Evolutionary conservation across 257 asterid genomes (phyloP).

Genomic region (Euphrasia confusa): DNA sequence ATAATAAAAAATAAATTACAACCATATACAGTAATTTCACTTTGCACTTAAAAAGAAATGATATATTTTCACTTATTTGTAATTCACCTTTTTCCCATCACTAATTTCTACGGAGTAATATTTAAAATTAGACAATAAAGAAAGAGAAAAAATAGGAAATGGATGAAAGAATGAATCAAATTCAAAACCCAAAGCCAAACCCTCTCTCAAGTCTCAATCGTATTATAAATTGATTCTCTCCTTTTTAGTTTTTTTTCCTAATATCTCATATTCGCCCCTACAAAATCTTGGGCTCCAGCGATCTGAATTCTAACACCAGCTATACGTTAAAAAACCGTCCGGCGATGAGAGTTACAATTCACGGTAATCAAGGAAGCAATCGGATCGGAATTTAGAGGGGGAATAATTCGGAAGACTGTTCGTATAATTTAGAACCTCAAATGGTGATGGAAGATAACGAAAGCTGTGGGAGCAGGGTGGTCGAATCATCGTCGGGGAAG

Average conservation of each 20-base stretch:
- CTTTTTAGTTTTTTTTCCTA: background rate
- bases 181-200: slow-evolving; percentile 26
- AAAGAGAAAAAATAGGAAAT: slow-evolving; percentile 21
- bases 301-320: no score
- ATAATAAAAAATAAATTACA: no score
- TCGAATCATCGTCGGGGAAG: slow-evolving; percentile 43
- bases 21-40: no score
- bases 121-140: background rate
- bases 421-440: slow-evolving; percentile 25
- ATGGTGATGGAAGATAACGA: slow-evolving; percentile 85
- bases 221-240: slow-evolving; percentile 1
- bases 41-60: no score
- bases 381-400: slow-evolving; percentile 22
- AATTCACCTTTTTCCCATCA: no score
- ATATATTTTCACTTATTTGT: no score
- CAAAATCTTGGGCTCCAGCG: no score
- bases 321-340: slow-evolving; percentile 12
- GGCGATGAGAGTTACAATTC: slow-evolving; percentile 18
- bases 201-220: slow-evolving; percentile 22
- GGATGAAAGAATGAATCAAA: slow-evolving; percentile 32
- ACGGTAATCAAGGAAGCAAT: slow-evolving; percentile 22
- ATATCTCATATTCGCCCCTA: slow-evolving; percentile 11
- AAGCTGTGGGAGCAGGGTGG: slow-evolving; percentile 78
- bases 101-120: no score
- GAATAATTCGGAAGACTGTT: slow-evolving; percentile 11